Base-by-base conservation (phyloP, 345 rosid genomes). In the Camelina sativa region DNA sequence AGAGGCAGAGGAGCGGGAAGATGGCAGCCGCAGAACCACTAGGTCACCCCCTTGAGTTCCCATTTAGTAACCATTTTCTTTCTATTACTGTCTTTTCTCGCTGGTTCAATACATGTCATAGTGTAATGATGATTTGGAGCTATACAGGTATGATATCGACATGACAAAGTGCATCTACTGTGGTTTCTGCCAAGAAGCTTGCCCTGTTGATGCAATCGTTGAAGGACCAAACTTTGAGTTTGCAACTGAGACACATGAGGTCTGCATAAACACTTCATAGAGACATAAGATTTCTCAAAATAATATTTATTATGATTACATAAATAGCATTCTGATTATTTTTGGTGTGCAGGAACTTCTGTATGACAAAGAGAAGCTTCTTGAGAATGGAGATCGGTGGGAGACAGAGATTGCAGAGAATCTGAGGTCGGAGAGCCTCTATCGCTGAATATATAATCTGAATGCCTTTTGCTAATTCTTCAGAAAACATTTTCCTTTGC, bases 141-240 rank as follows among this genome's bases (percentile, higher is more conserved):
- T 71, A 47, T 77, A 41, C 81, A 94, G 97, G 85, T 91, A 92
- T 22, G 97, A 92, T 79, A 92, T 95, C 34, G 97, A 90, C 85
- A 95, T 87, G 99, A 95, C 99, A 12, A 92, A 95, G 67, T 92
- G 99, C 84, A 95, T 92, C 80, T 95, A 95, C 80, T 90, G 97
- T 77, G 99, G 98, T 47, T 93, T 92, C 75, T 95, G 98, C 92
- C 97, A 92, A 87, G 98, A 92, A 83, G 98, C 98, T 19, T 95
- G 98, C 85, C 99, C 99, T 53, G 98, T 95, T 68, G 98, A 92
- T 79, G 99, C 99, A 74, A 92, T 92, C 69, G 97, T 95, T 2
- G 96, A 95, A 85, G 98, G 98, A 70, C 99, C 98, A 54, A 90
- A 90, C 88, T 92, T 95, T 11, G 98, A 95, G 80, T 95, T 92